Base-by-base conservation (phyloP, 164 flowering plant species). In the Protea cynaroides region DNA sequence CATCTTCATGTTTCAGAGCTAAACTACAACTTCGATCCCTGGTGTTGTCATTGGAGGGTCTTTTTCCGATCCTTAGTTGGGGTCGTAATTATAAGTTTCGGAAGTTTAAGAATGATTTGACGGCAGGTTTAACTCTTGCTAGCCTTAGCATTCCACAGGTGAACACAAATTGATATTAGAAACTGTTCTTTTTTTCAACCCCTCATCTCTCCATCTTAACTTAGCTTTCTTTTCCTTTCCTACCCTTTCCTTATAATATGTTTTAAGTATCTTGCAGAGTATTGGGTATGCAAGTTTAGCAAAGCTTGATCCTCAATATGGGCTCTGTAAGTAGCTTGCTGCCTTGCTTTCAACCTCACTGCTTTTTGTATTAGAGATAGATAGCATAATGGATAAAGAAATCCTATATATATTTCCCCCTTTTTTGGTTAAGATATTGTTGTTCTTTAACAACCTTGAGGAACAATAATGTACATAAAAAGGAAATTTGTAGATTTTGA, bases 121-220 rank as follows among this genome's bases (percentile, higher is more conserved):
- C 87, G 80, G 86, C 96, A 0, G 96, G 96, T 46, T 63, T 89
- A 47, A 85, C 96, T 55, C 86, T 89, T n/a, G 91, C 96, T 5
- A 89, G 93, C 61, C 86, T 89, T 17, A 69, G 87, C 83, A 87
- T 89, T 67, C 96, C 96, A 53, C 96, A 89, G 86, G 96, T 89
- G 61, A 40, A 50, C 29, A 59, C 8, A 59, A 19, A 12, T 38
- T 1, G 12, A 14, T 22, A 37, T 18, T 0, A 3, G 8, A 24
- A 24, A 15, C 17, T 8, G 11, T 49, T n/a, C 52, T 24, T 37
- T n/a, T n/a, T n/a, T n/a, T n/a, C n/a, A n/a, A n/a, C n/a, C n/a
- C n/a, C n/a, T n/a, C n/a, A n/a, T n/a, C n/a, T n/a, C n/a, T 4
- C 36, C 2, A 13, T 22, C 25, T 51, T 36, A 49, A 12, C 1